Evolutionary conservation across 352 stramenopile genomes (phyloP).

Genomic region (Phytophthora citrophthora): DNA sequence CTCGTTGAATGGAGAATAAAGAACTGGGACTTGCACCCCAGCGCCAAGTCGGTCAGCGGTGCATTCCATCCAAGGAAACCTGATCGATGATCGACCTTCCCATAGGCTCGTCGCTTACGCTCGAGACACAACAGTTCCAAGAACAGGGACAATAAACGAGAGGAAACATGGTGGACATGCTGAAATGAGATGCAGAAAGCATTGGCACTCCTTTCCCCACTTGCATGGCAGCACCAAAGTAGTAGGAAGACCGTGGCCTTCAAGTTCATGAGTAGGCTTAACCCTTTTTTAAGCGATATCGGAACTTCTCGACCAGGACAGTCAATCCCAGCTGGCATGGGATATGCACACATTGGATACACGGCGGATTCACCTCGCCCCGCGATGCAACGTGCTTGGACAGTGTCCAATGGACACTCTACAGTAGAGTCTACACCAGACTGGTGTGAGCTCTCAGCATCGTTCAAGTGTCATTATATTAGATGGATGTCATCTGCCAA

Average conservation of each 20-base stretch:
- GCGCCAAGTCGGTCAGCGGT: slow-evolving; percentile 10
- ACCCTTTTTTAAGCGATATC: background rate
- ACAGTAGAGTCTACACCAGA: no score
- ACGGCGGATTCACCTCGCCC: slow-evolving; percentile 3
- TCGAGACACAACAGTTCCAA: slow-evolving; percentile 15
- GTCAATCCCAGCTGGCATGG: slow-evolving; percentile 22
- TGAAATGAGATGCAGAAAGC: slow-evolving; percentile 4
- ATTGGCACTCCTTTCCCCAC: slow-evolving; percentile 1
- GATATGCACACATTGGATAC: slow-evolving; percentile 30
- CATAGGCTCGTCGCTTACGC: slow-evolving; percentile 32
- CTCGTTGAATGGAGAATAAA: slow-evolving; percentile 17
- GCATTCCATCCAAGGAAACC: slow-evolving; percentile 19
- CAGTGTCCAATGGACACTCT: no score
- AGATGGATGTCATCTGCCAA: no score
- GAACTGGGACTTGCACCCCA: slow-evolving; percentile 15
- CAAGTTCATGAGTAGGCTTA: background rate
- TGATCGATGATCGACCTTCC: slow-evolving; percentile 36
- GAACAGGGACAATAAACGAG: slow-evolving; percentile 8
- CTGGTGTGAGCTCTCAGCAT: no score
- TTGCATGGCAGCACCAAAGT: background rate
- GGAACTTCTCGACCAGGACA: background rate
- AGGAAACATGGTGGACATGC: background rate
- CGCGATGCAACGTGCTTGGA: background rate
- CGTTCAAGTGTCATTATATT: no score
- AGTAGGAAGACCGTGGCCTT: no score